phyloP scores from a whole-genome alignment of 345 rosid species.

The Salix exigua region DNA sequence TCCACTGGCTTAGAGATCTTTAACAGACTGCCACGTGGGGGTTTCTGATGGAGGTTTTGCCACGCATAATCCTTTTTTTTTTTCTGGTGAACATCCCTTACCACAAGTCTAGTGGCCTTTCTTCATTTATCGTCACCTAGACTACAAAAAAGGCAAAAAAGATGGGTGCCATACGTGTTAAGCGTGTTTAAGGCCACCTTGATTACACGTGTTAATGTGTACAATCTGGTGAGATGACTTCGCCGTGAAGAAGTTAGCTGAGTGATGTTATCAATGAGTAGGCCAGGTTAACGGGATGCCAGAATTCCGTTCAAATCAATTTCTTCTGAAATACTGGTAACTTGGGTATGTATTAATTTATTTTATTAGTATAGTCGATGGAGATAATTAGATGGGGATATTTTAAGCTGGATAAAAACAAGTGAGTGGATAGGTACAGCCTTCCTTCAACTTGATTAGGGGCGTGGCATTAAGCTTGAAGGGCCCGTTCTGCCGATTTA shows the following conservation, averaged over 20 bases:
- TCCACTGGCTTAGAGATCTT: slow-evolving; percentile 15
- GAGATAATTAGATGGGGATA: neutral
- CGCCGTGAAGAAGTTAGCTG: neutral
- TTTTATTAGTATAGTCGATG: neutral
- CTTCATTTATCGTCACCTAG: neutral
- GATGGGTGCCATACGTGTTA: neutral
- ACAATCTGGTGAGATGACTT: slow-evolving; percentile 6
- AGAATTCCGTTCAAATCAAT: neutral
- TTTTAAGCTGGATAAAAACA: neutral
- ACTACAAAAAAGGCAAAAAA: neutral
- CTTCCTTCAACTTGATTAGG: neutral
- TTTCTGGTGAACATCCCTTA: neutral
- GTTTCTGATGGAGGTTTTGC: slow-evolving; percentile 2
- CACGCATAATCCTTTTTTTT: neutral
- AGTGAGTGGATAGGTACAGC: neutral
- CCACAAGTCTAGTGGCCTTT: neutral
- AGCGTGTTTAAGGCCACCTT: neutral
- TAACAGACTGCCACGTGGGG: slow-evolving; percentile 20
- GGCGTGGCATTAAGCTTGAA: neutral
- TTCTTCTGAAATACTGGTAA: neutral
- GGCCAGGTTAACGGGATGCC: neutral
- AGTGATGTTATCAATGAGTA: neutral
- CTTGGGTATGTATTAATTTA: neutral
- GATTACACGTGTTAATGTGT: neutral
- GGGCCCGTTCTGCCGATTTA: neutral